Evolutionary conservation across 805 yeast genomes (phyloP), one percentile per base, ranked within the genome.

Genomic region (Yarrowia porcina): DNA sequence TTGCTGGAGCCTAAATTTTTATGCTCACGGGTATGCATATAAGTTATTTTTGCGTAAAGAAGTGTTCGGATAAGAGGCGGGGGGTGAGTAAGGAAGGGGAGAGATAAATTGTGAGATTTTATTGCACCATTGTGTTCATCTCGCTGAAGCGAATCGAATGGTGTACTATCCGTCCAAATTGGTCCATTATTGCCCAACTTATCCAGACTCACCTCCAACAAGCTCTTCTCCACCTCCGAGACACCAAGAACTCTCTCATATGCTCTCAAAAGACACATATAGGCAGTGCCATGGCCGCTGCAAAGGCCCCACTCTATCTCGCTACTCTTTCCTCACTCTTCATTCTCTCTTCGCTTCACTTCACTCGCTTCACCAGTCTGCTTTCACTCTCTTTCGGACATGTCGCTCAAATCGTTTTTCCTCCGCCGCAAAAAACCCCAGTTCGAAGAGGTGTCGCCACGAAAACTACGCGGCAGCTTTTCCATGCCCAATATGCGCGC

Each of bases 201-300:
- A 35, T 10, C 8, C 12, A n/a, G n/a, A n/a, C n/a, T n/a, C n/a
- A n/a, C n/a, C n/a, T n/a, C n/a, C n/a, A n/a, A n/a, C n/a, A n/a
- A n/a, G n/a, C n/a, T n/a, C 44, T 36, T 60, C 44, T 54, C 67
- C 9, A 68, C 67, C 60, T 67, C 71, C 18, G 66, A 35, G 8
- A 64, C 71, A 32, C 70, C 71, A 15, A 65, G 33, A n/a, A 56
- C 65, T 45, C 36, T 45, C 52, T 28, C 36, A 45, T 18, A 45
- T 45, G 52, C 52, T 30, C 36, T 35, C 57, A 50, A 35, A 32
- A 32, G 45, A 50, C 45, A 33, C 41, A 50, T 50, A 50, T 50
- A 50, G 28, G 57, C 57, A 23, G 57, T 27, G 38, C 45, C 57
- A 32, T 35, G 45, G 30, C 57, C 23, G 28, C 56, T 28, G 56